A percentile compares a stretch with the other conserved stretches of the same genome.
Conservation (phyloP, 2,329 filamentous ascomycete species). For the Fusarium anthophilum region DNA sequence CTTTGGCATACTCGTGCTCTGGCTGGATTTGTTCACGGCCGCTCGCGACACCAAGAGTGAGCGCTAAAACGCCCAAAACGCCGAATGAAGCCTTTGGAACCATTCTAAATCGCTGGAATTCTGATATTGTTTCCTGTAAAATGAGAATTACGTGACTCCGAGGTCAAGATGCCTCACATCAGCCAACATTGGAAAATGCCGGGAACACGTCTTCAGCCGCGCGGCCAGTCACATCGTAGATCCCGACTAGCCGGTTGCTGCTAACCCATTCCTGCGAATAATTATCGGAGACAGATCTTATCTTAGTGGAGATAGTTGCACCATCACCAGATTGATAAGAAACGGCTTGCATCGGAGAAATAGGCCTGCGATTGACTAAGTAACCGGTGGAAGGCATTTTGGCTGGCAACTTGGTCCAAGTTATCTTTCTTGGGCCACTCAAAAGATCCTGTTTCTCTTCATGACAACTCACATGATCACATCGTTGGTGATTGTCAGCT, state of each 20-base stretch:
- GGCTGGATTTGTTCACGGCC: conserved; percentile 45
- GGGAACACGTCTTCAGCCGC: conserved; percentile 21
- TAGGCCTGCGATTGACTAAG: background rate
- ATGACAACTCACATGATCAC: background rate
- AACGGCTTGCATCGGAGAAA: background rate
- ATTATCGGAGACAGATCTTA: conserved; percentile 24
- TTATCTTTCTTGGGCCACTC: background rate
- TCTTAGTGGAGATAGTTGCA: conserved; percentile 11
- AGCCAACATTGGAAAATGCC: background rate
- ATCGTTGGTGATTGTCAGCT: background rate
- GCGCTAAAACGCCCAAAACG: conserved; percentile 16
- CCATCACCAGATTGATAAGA: conserved; percentile 35
- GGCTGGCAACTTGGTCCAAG: background rate
- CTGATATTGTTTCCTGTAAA: background rate
- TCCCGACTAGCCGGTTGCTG: background rate
- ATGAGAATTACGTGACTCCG: background rate
- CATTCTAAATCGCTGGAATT: conserved; percentile 11
- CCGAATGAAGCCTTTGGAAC: conserved; percentile 16
- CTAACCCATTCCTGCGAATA: conserved; percentile 22
- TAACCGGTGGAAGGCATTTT: background rate
- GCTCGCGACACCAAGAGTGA: conserved; percentile 3
- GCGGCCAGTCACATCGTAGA: conserved; percentile 27
- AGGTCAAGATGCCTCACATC: conserved; percentile 1
- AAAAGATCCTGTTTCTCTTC: background rate
- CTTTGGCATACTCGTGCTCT: conserved; percentile 49